Conservation (phyloP, 257 asterid species). For the Cruciata laevipes region DNA sequence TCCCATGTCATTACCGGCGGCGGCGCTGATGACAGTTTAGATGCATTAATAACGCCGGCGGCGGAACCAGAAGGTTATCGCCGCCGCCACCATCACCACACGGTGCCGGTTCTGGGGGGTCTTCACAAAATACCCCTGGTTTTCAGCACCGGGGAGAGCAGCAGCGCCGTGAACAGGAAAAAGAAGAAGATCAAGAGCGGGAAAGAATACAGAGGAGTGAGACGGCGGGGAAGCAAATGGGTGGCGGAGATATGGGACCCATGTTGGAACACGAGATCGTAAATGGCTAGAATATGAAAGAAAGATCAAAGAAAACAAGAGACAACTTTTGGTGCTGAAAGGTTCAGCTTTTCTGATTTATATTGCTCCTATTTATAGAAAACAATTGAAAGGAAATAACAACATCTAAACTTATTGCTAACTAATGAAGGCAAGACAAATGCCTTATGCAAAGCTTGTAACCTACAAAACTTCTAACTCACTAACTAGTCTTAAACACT, state of each 20-base stretch:
- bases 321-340: too few species aligned
- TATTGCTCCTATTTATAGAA: too few species aligned
- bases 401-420: too few species aligned
- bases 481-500: too few species aligned
- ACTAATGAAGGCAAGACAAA: too few species aligned
- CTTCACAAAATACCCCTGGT: background rate
- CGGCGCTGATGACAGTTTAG: background rate
- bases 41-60: background rate
- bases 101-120: background rate
- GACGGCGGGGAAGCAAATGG: conserved; percentile 20
- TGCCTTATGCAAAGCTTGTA: too few species aligned
- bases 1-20: conserved; percentile 16
- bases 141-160: background rate
- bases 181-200: background rate
- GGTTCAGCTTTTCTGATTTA: too few species aligned
- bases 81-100: background rate
- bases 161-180: background rate
- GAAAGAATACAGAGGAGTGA: background rate
- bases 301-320: too few species aligned
- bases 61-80: background rate
- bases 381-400: too few species aligned
- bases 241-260: conserved; percentile 25
- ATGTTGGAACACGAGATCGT: too few species aligned
- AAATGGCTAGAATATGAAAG: too few species aligned
- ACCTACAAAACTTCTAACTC: too few species aligned